Percentiles rank a stretch among this genome's conserved stretches.
Conservation (phyloP, 2,329 filamentous ascomycete genomes). For the Pseudopyricularia cyperi region DNA sequence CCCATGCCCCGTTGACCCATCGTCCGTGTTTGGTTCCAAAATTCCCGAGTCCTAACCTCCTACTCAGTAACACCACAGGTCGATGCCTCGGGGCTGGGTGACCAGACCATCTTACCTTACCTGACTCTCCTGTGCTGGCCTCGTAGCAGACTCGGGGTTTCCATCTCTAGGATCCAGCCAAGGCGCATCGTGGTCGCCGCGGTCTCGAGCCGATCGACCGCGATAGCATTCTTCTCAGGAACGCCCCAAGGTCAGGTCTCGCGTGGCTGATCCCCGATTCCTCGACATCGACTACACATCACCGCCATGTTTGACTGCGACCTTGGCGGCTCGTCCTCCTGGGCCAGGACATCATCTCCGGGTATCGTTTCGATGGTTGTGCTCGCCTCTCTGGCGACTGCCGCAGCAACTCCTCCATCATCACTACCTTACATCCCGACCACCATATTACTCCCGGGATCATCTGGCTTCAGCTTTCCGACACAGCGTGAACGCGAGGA, state of each 20-base stretch:
- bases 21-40: background rate
- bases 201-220: background rate
- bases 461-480: conserved; percentile 24
- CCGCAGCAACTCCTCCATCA: conserved; percentile 21
- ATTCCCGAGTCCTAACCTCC: too few relatives aligned
- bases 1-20: background rate
- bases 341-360: background rate
- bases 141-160: background rate
- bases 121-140: background rate
- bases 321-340: background rate
- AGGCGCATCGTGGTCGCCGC: background rate
- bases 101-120: too few relatives aligned
- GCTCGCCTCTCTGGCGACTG: background rate
- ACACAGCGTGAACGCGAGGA: conserved; percentile 15
- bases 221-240: conserved; percentile 4
- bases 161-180: background rate
- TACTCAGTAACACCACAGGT: too few relatives aligned
- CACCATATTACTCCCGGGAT: conserved; percentile 46
- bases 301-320: background rate
- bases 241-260: background rate
- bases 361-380: background rate
- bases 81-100: too few relatives aligned
- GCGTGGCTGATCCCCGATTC: background rate
- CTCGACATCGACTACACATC: background rate
- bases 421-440: conserved; percentile 67